Base-by-base conservation (phyloP, 2,329 filamentous ascomycete genomes). In the Plenodomus tracheiphilus region DNA sequence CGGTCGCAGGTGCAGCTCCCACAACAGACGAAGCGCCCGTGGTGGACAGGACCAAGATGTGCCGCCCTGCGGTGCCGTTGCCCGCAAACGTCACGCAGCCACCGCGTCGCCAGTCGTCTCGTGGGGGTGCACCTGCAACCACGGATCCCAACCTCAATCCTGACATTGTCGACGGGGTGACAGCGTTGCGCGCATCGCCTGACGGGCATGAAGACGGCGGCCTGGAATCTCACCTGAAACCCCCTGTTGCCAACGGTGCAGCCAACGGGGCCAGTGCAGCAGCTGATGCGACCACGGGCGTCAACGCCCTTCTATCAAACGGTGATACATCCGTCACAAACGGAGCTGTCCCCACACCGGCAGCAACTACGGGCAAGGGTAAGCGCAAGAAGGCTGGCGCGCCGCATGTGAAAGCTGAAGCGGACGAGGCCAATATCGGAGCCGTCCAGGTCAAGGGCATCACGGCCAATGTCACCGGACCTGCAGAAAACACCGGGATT, bases 101-200 rank as follows among this genome's bases (percentile, higher is more conserved):
- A 43, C 49, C 55, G 47, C 61, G 63, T 43, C 60, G 65, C 44
- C 65, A 66, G 52, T 56, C 65, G 13, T 57, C 61, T 20, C 65
- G 65, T 58, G 58, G 51, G 49, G 51, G 39, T 22, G 47, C 56
- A 38, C 39, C 54, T 34, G 55, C 59, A n/a, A 47, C 48, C 21
- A 65, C 55, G 9, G 68, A 73, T 54, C 70, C 71, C 40, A 59
- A 70, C 34, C 39, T 53, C 43, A 77, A 75, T 45, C 59, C 62
- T 30, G 73, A 77, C 15, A 62, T 78, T 16, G 46, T 77, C 9
- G 75, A 78, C 51, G 74, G 72, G 4, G 65, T 72, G 4, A 64
- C 69, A 49, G 74, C 76, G 11, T 57, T 72, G 35, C 66, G 74
- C 36, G 74, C 75, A 34, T 78, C 75, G 41, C 75, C 75, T 15